Base-by-base conservation (phyloP, 495 filamentous ascomycete genomes). In the Lasiosphaeria ovina region DNA sequence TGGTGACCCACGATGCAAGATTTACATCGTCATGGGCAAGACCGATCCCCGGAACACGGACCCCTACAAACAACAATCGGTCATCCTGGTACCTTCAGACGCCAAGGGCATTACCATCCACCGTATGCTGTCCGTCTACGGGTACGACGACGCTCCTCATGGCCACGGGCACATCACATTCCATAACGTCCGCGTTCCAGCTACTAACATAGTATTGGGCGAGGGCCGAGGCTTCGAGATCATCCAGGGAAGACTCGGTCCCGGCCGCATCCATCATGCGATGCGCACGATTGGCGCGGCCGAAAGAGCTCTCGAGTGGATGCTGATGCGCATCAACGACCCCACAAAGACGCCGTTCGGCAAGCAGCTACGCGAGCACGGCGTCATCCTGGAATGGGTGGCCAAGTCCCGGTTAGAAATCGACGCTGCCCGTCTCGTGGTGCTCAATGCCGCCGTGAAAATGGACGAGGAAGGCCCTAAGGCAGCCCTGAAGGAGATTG, bases 191-290 rank as follows among this genome's bases (percentile, higher is more conserved):
- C 88, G 90, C 60, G 87, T 97, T 0, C 92, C 91, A 16, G 81
- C 79, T 6, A 71, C 80, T 59, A 91, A 90, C 72, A 83, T 97
- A 64, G 88, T 97, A 8, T 85, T 97, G 35, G 93, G 92, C 54
- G 89, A 91, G 71, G 91, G 92, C 59, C 86, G 92, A 51, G 93
- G 92, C n/a, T 96, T 96, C 74, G 93, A 97, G 72, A 96, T 97
- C 69, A 96, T 96, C 73, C 92, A 97, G 72, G 92, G 93, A 38
- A 88, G 92, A 49, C 84, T 97, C 35, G 92, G 92, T 4, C 92
- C 93, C 17, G 92, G 93, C 11, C 88, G 93, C 44, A 96, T 97
- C 71, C 93, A 96, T 77, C 93, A 96, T 76, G 89, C 89, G 55
- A 96, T 96, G 92, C 89, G 93, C 61, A 85, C 87, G 31, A 91